Conservation (phyloP, 352 stramenopile genomes). For the Plasmopara muralis region DNA sequence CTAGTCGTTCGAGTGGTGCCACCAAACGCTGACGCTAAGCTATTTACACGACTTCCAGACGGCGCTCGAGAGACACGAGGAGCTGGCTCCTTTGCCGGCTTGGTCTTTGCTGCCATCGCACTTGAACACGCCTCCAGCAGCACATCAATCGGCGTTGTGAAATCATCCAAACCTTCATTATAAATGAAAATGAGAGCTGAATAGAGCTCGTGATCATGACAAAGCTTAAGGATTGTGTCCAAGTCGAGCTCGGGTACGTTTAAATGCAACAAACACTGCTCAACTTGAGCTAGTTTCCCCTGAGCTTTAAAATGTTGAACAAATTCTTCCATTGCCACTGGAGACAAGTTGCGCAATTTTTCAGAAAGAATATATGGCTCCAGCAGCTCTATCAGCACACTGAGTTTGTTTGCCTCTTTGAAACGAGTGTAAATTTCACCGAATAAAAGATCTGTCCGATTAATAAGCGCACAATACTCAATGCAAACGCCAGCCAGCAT, state of each 20-base stretch:
- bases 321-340: conserved; percentile 90
- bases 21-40: conserved; percentile 60
- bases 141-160: conserved; percentile 87
- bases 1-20: conserved; percentile 32
- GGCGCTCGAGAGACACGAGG: conserved; percentile 20
- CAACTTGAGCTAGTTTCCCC: conserved; percentile 83
- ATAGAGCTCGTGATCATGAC: conserved; percentile 88
- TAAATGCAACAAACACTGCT: conserved; percentile 92
- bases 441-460: conserved; percentile 78
- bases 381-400: conserved; percentile 90
- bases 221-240: conserved; percentile 91
- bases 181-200: conserved; percentile 94
- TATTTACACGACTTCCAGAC: conserved; percentile 47
- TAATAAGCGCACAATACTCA: conserved; percentile 91
- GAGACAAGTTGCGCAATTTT: conserved; percentile 87
- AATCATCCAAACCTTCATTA: conserved; percentile 90
- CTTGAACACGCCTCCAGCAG: conserved; percentile 75
- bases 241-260: conserved; percentile 92
- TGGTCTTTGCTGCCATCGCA: conserved; percentile 33
- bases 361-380: conserved; percentile 94
- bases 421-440: conserved; percentile 85
- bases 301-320: conserved; percentile 88
- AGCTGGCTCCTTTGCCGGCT: conserved; percentile 7
- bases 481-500: conserved; percentile 95
- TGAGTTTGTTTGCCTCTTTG: conserved; percentile 70